These are phyloP conservation scores for Fusarium sp. DNA, from an alignment of 2,329 filamentous ascomycete species.

Conservation along the genomic window DNA sequence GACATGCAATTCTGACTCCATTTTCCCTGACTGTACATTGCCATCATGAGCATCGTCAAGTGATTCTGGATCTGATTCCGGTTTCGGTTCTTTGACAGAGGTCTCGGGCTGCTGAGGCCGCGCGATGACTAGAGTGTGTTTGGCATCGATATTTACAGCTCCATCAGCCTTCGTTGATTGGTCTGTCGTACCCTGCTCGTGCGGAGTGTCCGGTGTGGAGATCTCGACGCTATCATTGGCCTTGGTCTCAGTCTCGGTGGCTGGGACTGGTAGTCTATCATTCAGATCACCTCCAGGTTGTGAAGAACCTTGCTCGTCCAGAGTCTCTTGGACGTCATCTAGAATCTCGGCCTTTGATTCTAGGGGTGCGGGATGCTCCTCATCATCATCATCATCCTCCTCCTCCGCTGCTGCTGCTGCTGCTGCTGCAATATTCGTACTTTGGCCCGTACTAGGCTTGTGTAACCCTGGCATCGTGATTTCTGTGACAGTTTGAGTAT, in stretches of 20 bases:
- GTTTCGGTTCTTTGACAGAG: constrained; percentile 1
- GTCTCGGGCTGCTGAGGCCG: constrained; percentile 16
- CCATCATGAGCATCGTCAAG: constrained; percentile 19
- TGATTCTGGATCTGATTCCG: constrained; percentile 3
- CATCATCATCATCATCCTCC: too few species aligned
- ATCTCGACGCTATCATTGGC: constrained; percentile 5
- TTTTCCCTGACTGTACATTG: constrained; percentile 18
- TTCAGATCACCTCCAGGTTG: constrained; percentile 1
- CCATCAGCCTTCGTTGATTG: constrained; percentile 23
- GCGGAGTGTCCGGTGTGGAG: constrained; percentile 9
- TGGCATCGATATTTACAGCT: constrained; percentile 15
- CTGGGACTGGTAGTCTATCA: neutral
- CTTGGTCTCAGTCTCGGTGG: neutral
- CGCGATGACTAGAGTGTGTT: constrained; percentile 9
- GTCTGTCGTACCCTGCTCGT: constrained; percentile 11
- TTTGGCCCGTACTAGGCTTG: constrained; percentile 20
- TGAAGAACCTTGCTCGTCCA: neutral
- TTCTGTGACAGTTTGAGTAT: constrained; percentile 27
- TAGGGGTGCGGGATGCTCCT: constrained; percentile 7
- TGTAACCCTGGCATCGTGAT: constrained; percentile 38
- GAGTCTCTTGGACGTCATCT: constrained; percentile 12
- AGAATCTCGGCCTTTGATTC: constrained; percentile 23
- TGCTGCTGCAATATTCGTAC: constrained; percentile 12
- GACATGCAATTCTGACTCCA: constrained; percentile 20
- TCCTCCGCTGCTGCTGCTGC: constrained; percentile 1